A percentile compares a stretch with the other conserved stretches of the same genome.
These are phyloP conservation scores for Thamnidium elegans DNA, from an alignment of 192 early-diverging fungal species.

Conservation along the genomic window DNA sequence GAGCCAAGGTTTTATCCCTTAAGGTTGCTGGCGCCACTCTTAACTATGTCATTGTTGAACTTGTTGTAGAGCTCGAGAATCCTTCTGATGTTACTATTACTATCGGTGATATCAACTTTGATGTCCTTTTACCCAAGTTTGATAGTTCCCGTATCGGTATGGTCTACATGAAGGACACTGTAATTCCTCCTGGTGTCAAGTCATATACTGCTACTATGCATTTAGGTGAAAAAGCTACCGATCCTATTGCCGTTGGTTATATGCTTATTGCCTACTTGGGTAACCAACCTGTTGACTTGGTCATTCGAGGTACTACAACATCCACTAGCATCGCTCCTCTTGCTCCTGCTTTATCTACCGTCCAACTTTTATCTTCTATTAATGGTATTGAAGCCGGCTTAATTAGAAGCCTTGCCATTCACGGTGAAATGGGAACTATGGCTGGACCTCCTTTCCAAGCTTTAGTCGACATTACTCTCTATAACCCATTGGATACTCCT, in stretches of 20 bases:
- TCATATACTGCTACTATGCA: conserved; percentile 40
- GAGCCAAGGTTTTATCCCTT: conserved; percentile 1
- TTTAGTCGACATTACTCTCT: conserved; percentile 17
- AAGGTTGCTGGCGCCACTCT: background rate
- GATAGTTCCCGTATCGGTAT: conserved; percentile 33
- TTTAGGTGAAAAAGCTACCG: conserved; percentile 21
- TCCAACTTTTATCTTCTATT: conserved; percentile 39
- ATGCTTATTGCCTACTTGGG: conserved; percentile 43
- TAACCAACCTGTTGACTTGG: conserved; percentile 33
- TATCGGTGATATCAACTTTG: conserved; percentile 44
- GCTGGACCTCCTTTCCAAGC: background rate
- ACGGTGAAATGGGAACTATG: background rate
- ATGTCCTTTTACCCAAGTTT: conserved; percentile 34
- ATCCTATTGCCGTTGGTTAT: conserved; percentile 29
- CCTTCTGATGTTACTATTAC: conserved; percentile 53
- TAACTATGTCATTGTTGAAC: background rate
- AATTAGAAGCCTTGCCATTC: conserved; percentile 15
- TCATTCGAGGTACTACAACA: conserved; percentile 33
- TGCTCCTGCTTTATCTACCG: conserved; percentile 39
- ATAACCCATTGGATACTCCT: conserved; percentile 23
- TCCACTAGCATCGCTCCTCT: conserved; percentile 45
- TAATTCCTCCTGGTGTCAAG: conserved; percentile 49
- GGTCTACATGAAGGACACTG: conserved; percentile 42
- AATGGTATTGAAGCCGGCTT: conserved; percentile 44
- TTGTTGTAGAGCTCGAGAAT: conserved; percentile 29